Conservation (phyloP, 2,329 filamentous ascomycete species). For the Lachnellula occidentalis region DNA sequence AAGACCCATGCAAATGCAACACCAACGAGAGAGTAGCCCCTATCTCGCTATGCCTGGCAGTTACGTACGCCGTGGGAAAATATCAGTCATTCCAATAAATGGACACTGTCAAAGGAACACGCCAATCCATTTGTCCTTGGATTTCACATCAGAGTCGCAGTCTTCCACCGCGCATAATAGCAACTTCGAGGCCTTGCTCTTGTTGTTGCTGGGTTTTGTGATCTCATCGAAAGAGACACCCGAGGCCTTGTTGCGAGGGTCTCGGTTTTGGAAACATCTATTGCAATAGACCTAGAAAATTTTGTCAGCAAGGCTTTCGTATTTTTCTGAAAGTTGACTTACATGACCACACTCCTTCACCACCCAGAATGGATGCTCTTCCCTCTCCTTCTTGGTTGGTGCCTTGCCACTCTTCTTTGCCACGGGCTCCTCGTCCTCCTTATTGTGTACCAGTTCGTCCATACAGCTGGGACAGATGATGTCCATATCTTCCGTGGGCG, state of each 20-base stretch:
- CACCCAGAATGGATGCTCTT: slow-evolving; percentile 87
- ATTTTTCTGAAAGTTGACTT: slow-evolving; percentile 32
- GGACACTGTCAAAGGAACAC: slow-evolving; percentile 39
- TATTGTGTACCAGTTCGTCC: slow-evolving; percentile 72
- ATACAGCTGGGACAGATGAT: slow-evolving; percentile 84
- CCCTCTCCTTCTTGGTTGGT: slow-evolving; percentile 43
- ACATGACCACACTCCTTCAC: slow-evolving; percentile 91
- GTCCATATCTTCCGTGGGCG: slow-evolving; percentile 64
- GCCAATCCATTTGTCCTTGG: slow-evolving; percentile 56
- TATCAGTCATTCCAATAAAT: background rate
- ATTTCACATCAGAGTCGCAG: slow-evolving; percentile 48
- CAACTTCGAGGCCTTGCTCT: slow-evolving; percentile 9
- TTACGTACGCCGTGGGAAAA: slow-evolving; percentile 1
- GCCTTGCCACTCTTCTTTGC: slow-evolving; percentile 43
- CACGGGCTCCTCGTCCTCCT: slow-evolving; percentile 25
- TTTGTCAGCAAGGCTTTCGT: slow-evolving; percentile 18
- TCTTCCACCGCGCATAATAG: slow-evolving; percentile 50
- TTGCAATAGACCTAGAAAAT: slow-evolving; percentile 54
- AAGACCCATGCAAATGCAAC: slow-evolving; percentile 4
- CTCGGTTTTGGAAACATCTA: slow-evolving; percentile 53
- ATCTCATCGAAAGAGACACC: slow-evolving; percentile 31
- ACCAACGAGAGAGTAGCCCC: background rate
- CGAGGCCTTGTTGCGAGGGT: slow-evolving; percentile 31
- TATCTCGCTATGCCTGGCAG: background rate
- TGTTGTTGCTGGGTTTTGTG: slow-evolving; percentile 33